Percentiles rank a stretch among this genome's conserved stretches.
These are phyloP conservation scores for Avena eriantha DNA, from an alignment of 176 grass and related monocot genomes.

Conservation along the genomic window DNA sequence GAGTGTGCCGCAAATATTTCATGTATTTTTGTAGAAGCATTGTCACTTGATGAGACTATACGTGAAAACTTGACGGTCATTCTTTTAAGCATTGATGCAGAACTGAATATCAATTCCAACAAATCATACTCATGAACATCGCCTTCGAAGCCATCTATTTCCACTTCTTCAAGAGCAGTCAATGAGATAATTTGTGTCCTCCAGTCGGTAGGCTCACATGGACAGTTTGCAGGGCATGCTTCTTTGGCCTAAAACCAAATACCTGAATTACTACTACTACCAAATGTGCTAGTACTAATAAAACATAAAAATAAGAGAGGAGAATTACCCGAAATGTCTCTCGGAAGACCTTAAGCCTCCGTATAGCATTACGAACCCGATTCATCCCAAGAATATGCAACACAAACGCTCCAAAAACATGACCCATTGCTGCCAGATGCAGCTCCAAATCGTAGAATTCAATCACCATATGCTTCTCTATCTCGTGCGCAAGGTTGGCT, in stretches of 20 bases:
- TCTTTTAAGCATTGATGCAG: background rate
- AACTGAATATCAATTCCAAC: background rate
- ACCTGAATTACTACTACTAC: background rate
- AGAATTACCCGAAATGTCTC: background rate
- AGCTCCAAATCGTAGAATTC: background rate
- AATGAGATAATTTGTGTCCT: background rate
- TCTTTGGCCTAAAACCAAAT: too few relatives aligned
- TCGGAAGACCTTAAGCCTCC: background rate
- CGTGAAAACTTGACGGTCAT: background rate
- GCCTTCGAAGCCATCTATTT: background rate
- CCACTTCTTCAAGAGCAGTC: background rate
- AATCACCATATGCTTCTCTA: background rate
- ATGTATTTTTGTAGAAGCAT: background rate
- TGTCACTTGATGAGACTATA: background rate
- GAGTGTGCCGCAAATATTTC: background rate
- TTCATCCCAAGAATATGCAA: background rate
- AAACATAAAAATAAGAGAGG: background rate
- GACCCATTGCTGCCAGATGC: background rate
- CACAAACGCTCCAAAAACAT: background rate
- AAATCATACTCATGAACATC: background rate
- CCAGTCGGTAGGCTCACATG: background rate
- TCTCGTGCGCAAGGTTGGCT: background rate
- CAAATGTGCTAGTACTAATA: background rate
- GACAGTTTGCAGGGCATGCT: background rate
- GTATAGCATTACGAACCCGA: background rate